These are phyloP conservation scores for Coemansia sp. DNA, from an alignment of 192 early-diverging fungal genomes.

Conservation along the genomic window DNA sequence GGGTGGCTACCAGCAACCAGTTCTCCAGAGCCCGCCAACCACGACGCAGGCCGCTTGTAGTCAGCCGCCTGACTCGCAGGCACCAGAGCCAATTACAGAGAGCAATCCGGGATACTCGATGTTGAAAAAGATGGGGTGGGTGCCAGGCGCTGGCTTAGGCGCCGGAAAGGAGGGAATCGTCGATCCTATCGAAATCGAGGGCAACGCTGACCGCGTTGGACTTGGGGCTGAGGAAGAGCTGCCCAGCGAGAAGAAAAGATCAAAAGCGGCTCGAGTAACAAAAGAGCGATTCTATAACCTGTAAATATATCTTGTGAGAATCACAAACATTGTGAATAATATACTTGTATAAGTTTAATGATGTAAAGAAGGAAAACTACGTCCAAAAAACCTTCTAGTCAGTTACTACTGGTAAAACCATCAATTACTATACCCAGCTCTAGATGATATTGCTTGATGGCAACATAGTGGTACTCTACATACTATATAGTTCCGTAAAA, in stretches of 20 bases:
- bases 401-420: no score
- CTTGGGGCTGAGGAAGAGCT: constrained; percentile 17
- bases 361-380: not conserved
- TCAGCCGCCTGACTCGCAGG: not conserved
- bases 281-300: constrained; percentile 29
- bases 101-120: constrained; percentile 37
- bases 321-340: not conserved
- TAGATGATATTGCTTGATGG: not conserved
- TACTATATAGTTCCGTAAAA: no score
- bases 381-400: no score
- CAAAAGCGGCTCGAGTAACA: constrained; percentile 25
- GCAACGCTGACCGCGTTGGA: constrained; percentile 29
- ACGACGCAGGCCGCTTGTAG: not conserved
- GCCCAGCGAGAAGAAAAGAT: constrained; percentile 10
- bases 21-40: not conserved
- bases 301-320: not conserved
- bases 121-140: constrained; percentile 50
- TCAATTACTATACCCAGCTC: no score
- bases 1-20: not conserved
- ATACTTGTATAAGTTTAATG: not conserved
- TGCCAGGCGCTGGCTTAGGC: constrained; percentile 45
- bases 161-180: constrained; percentile 26
- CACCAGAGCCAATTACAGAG: constrained; percentile 11
- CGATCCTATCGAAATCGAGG: constrained; percentile 23
- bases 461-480: not conserved